Conservation (phyloP, 805 yeast genomes). For the Kazachstania psychrophila region DNA sequence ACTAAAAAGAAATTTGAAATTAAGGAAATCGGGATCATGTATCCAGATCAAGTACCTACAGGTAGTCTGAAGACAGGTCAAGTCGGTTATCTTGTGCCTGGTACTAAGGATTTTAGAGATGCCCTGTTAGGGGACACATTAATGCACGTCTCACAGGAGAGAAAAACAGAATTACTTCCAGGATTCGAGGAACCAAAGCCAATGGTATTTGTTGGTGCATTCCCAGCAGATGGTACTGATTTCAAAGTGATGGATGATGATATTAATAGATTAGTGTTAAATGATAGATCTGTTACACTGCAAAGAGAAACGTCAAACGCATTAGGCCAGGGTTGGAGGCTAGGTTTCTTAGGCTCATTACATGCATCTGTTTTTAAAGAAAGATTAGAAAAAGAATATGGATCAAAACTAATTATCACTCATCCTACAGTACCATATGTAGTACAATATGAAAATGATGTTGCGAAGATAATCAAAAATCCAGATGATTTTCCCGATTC, state of each 20-base stretch:
- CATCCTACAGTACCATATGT: constrained; percentile 95
- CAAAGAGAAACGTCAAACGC: constrained; percentile 90
- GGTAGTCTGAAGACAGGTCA: constrained; percentile 73
- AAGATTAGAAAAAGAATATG: constrained; percentile 85
- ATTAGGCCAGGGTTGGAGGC: constrained; percentile 94
- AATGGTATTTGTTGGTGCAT: constrained; percentile 97
- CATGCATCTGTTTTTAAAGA: constrained; percentile 95
- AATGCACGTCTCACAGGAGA: constrained; percentile 44
- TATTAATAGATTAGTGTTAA: constrained; percentile 76
- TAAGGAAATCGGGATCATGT: constrained; percentile 91
- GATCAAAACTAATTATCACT: constrained; percentile 82
- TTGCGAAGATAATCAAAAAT: constrained; percentile 60
- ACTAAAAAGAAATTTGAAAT: constrained; percentile 72
- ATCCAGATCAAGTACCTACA: constrained; percentile 72
- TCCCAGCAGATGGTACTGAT: constrained; percentile 90
- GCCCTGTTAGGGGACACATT: constrained; percentile 90
- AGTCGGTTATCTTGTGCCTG: constrained; percentile 90
- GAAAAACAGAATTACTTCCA: constrained; percentile 67
- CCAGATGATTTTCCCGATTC: constrained; percentile 86
- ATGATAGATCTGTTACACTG: constrained; percentile 84
- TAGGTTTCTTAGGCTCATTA: constrained; percentile 87
- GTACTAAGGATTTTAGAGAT: constrained; percentile 80
- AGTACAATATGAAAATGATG: constrained; percentile 57
- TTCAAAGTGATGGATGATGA: constrained; percentile 85
- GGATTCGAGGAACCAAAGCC: constrained; percentile 97